Percentiles rank a stretch among this genome's conserved stretches.
These are phyloP conservation scores for Turritis glabra DNA, from an alignment of 345 rosid species.

Conservation along the genomic window DNA sequence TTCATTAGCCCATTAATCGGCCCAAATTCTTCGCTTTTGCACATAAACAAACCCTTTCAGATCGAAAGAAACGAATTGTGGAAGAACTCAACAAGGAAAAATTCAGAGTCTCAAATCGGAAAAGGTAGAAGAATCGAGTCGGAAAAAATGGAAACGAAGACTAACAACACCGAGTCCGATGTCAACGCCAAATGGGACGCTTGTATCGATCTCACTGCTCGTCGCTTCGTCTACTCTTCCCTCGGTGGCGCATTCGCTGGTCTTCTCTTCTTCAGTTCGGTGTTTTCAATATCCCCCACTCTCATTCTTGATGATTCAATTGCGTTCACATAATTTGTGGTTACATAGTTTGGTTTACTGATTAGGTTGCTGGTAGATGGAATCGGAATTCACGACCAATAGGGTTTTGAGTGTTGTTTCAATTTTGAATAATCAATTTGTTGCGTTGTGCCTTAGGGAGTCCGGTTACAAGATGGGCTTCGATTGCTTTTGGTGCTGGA, in stretches of 20 bases:
- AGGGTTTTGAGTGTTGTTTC: background rate
- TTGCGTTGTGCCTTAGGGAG: constrained; percentile 52
- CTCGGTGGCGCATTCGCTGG: constrained; percentile 75
- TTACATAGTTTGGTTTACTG: background rate
- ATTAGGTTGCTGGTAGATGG: background rate
- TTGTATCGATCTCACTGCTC: constrained; percentile 84
- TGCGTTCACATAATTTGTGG: background rate
- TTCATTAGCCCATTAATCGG: background rate
- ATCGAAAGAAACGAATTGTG: constrained; percentile 18
- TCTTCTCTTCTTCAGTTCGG: constrained; percentile 84
- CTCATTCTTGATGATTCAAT: constrained; percentile 20
- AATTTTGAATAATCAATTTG: background rate
- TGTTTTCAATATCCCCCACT: background rate
- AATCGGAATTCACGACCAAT: background rate
- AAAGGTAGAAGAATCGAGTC: constrained; percentile 14
- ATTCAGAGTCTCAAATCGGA: constrained; percentile 22
- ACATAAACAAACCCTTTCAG: constrained; percentile 21
- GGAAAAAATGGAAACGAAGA: constrained; percentile 47
- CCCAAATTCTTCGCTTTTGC: constrained; percentile 18
- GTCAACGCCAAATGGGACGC: constrained; percentile 88
- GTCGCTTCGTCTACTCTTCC: constrained; percentile 83
- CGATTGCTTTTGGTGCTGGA: constrained; percentile 94
- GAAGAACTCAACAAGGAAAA: background rate
- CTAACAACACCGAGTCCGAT: constrained; percentile 44
- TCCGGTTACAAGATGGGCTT: constrained; percentile 84